Base-by-base conservation (phyloP, 139 green algal genomes). In the Trebouxia sp. region DNA sequence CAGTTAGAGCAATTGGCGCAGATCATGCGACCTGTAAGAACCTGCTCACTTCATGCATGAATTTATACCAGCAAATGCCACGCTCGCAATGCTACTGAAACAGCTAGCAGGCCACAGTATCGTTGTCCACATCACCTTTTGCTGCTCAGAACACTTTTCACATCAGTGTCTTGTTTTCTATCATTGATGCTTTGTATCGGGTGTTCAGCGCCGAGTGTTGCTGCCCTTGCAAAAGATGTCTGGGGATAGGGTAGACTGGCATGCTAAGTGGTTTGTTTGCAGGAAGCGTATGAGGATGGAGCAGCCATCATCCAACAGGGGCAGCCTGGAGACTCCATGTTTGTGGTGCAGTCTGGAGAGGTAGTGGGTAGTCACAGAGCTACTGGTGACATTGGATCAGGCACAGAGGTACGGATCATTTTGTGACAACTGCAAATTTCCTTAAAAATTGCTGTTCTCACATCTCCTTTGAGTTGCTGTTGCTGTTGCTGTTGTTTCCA, bases 1-100 rank as follows among this genome's bases (percentile, higher is more conserved):
- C 83, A 91, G 80, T 67, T 88, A 67, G 75, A 88, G 65, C 48
- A 47, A 32, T 45, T 88, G 39, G 62, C 78, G 5, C 75, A 83
- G 24, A 48, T 51, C 15, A 81, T 88, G 75, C 66, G 80, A 22
- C 38, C 32, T 41, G 69, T 77, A 37, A 77, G 69, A 39, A 38
- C 11, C 43, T 28, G 42, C n/a, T 17, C 14, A 43, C 26, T 67
- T 26, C 47, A 53, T 53, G 47, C 3, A 10, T 53, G 14, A 14
- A 53, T 17, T 26, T 6, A 5, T 53, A 14, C 15, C 1, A 17
- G 15, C 47, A 14, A 4, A 2, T 3, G 47, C 20, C 47, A 53
- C 2, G 15, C 2, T 2, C 76, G n/a, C n/a, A n/a, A n/a, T n/a
- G n/a, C n/a, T n/a, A n/a, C n/a, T n/a, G n/a, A n/a, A n/a, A n/a